Evolutionary conservation across 345 rosid species (phyloP).

Genomic region (Rhodomyrtus tomentosa): DNA sequence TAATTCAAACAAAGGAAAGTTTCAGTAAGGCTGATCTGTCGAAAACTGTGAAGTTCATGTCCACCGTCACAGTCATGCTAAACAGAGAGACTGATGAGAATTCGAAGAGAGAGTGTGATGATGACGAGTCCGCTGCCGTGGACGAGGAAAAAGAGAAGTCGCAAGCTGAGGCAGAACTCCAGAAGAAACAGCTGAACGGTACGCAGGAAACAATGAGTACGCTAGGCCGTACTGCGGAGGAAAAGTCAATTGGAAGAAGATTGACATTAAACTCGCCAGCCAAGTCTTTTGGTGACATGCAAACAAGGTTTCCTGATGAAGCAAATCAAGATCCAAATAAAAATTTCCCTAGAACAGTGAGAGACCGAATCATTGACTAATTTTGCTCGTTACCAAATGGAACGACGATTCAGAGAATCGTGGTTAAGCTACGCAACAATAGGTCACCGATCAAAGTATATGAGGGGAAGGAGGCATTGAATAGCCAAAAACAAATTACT

Average conservation of each 20-base stretch:
- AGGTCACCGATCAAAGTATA: too few species aligned
- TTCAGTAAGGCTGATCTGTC: conserved; percentile 33
- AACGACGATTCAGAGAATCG: too few species aligned
- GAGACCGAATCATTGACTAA: conserved; percentile 1
- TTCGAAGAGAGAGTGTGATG: too few species aligned
- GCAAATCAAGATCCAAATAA: too few species aligned
- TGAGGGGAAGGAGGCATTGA: too few species aligned
- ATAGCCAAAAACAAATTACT: too few species aligned
- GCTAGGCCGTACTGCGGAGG: conserved; percentile 37
- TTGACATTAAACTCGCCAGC: conserved; percentile 55
- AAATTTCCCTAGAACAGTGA: conserved; percentile 1
- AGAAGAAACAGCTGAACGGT: conserved; percentile 43
- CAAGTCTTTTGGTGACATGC: conserved; percentile 40
- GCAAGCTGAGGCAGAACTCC: conserved; percentile 34
- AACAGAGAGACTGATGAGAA: not conserved
- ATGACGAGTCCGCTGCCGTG: not conserved
- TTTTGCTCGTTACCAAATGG: too few species aligned
- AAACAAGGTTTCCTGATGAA: conserved; percentile 42
- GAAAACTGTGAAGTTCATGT: conserved; percentile 71
- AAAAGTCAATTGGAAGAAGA: conserved; percentile 44
- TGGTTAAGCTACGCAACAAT: too few species aligned
- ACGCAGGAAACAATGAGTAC: conserved; percentile 40
- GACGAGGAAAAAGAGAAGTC: conserved; percentile 68
- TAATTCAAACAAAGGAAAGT: not conserved
- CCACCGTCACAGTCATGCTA: conserved; percentile 64